Conservation (phyloP, 805 yeast species). For the Saturnispora dispora region DNA sequence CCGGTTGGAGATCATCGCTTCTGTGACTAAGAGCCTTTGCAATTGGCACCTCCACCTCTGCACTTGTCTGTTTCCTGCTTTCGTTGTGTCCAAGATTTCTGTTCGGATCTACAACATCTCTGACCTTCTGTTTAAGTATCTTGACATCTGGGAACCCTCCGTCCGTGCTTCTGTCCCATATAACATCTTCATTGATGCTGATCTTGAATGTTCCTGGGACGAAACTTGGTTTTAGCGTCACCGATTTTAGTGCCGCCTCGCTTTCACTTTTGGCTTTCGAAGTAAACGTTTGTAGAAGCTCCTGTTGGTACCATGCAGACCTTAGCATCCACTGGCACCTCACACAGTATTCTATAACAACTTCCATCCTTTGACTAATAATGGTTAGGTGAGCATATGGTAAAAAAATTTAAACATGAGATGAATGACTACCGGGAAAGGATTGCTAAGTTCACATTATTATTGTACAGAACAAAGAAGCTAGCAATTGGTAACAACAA, state of each 20-base stretch:
- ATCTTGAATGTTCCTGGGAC: constrained; percentile 54
- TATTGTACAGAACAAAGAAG: not conserved
- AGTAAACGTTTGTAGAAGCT: constrained; percentile 68
- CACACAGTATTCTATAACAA: constrained; percentile 67
- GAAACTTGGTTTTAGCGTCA: constrained; percentile 14
- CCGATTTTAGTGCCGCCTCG: not conserved
- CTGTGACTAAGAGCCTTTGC: not conserved
- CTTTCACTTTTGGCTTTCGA: constrained; percentile 12
- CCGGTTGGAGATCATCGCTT: constrained; percentile 6
- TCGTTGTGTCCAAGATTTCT: constrained; percentile 60
- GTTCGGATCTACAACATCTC: constrained; percentile 50
- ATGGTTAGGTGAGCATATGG: not conserved
- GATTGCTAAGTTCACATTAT: not conserved
- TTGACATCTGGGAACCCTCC: constrained; percentile 89
- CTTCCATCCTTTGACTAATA: constrained; percentile 22
- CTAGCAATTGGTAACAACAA: not conserved
- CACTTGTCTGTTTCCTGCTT: not conserved
- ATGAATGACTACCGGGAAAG: not conserved
- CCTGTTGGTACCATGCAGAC: constrained; percentile 84
- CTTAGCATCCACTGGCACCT: constrained; percentile 84
- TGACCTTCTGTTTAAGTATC: constrained; percentile 55
- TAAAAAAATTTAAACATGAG: too few species aligned
- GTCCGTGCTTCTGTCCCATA: constrained; percentile 54
- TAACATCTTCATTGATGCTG: constrained; percentile 22
- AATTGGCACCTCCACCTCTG: not conserved